Base-by-base conservation (phyloP, 1,284 basidiomycete species). In the Puccinia sorghi region DNA sequence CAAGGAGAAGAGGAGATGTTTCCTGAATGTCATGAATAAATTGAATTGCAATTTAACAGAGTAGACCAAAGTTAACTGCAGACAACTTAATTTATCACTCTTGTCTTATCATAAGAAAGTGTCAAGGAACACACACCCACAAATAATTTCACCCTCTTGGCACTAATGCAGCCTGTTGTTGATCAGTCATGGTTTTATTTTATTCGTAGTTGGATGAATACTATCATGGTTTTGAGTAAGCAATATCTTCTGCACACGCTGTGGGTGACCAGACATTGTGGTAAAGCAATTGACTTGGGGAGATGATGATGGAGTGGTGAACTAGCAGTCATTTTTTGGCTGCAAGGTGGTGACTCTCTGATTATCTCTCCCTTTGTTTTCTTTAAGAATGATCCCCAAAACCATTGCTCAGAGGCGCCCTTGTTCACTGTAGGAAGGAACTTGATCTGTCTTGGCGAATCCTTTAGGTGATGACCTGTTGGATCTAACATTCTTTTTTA, bases 351-450 rank as follows among this genome's bases (percentile, higher is more conserved):
- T 13, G 27, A 7, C 43, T 46, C n/a, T 22, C 63, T 39, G 20
- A 41, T 66, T 39, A 9, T 59, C 13, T 37, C 59, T 4, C 15
- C 4, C 20, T 52, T 5, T n/a, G 7, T 52, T 7, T 52, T 52
- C 13, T 15, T 48, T 50, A 54, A 39, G 54, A 0, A 32, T n/a
- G 52, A 54, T 71, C 69, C 48, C 48, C 22, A 71, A 73, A 73
- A 73, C 72, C 72, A 73, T 73, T 48, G 57, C 72, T 63, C 57
- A 46, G 15, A 61, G 72, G 56, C 72, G 72, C 72, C 72, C 72
- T 73, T 59, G 72, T 73, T 73, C 56, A 17, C 72, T 46, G 56
- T 73, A 73, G 72, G 72, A 73, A 63, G 72, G 72, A 22, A 73
- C 72, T 73, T 73, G 72, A 46, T 48, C 32, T 71, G 48, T 63